Conservation (phyloP, 352 stramenopile genomes). For the Phytophthora megakarya region DNA sequence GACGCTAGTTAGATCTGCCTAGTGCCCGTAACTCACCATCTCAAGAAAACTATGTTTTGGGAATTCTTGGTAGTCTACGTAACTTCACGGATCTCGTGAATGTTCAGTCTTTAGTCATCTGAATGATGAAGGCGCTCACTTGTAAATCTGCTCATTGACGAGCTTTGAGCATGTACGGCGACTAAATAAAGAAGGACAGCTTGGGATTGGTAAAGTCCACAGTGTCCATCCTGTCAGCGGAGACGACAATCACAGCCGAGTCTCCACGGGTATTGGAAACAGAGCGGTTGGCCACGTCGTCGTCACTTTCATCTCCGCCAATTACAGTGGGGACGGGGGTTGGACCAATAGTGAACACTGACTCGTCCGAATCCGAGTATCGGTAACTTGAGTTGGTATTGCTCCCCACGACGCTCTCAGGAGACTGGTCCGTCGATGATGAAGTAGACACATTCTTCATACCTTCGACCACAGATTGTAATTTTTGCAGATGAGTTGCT, state of each 20-base stretch:
- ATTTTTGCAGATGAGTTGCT: conserved; percentile 13
- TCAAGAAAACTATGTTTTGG: conserved; percentile 20
- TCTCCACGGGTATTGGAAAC: conserved; percentile 3
- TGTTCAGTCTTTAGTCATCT: conserved; percentile 14
- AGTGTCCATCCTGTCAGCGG: conserved; percentile 46
- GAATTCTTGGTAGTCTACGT: conserved; percentile 22
- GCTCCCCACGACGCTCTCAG: conserved; percentile 4
- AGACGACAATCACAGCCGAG: conserved; percentile 44
- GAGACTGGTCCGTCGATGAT: conserved; percentile 18
- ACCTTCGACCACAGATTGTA: conserved; percentile 22
- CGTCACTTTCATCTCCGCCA: conserved; percentile 13
- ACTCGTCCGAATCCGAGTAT: conserved; percentile 31
- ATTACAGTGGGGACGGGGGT: conserved; percentile 13
- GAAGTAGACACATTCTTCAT: conserved; percentile 27
- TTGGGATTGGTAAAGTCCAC: conserved; percentile 50
- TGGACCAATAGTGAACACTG: conserved; percentile 24
- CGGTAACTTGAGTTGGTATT: conserved; percentile 13
- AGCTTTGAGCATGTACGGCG: neutral
- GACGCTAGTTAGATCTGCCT: conserved; percentile 18
- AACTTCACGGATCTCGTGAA: conserved; percentile 1
- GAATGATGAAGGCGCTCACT: conserved; percentile 13
- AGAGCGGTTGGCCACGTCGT: neutral
- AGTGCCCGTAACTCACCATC: conserved; percentile 4
- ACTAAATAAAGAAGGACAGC: conserved; percentile 53
- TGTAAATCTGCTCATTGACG: neutral